Evolutionary conservation across 495 filamentous ascomycete species (phyloP), one percentile per base, ranked within the genome.

Genomic region (Talaromyces liani): DNA sequence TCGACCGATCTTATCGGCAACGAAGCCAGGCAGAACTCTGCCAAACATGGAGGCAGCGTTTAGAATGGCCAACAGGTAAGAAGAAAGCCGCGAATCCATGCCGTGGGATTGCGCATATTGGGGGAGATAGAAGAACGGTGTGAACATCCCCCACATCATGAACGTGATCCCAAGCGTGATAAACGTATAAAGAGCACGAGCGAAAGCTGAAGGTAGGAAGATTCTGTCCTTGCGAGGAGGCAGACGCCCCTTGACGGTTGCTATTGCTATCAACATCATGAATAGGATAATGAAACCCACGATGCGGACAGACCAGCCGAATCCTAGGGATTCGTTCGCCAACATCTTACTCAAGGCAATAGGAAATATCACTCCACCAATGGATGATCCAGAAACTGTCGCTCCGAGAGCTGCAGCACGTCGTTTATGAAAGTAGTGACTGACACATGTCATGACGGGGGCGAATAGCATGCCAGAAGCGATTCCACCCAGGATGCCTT

Each of bases 251-350:
- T 68, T 72, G 16, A 87, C 67, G 1, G 75, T 68, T 5, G 79
- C 20, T 49, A 71, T 71, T 12, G 79, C 68, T n/a, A 86, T 71
- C 0, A 60, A 47, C 8, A 85, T 61, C 56, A 85, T 36, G n/a
- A 79, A 76, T 2, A 83, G 57, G 18, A 82, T 75, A 31, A 87
- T 68, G 67, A 90, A 88, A 1, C 78, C 86, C 14, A 83, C 70
- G 22, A 87, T 76, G 6, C 87, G 75, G 3, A 87, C 78, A 0
- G 83, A 73, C 87, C 86, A 89, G 14, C 75, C 84, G 58, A 87
- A 90, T 2, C 81, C 78, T 2, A 88, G 57, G 3, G 41, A 59
- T n/a, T 63, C 64, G 31, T 61, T 39, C 24, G 71, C 60, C 24
- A 74, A 61, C 62, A 78, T 70, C 7, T 60, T 58, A 25, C 62